These are phyloP conservation scores for Canna indica DNA, from an alignment of 176 grass and related monocot genomes.

Conservation along the genomic window DNA sequence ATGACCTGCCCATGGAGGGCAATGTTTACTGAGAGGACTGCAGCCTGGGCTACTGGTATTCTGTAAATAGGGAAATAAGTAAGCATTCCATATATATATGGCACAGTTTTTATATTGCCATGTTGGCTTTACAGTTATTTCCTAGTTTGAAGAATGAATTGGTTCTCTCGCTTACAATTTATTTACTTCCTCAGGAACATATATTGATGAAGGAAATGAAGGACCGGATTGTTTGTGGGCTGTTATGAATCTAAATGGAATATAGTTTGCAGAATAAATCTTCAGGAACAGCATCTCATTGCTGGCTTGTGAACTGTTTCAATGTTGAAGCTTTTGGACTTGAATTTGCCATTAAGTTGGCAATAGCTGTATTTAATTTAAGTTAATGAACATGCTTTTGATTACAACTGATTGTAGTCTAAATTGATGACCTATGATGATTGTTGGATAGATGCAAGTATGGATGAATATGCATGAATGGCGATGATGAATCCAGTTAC, in stretches of 20 bases:
- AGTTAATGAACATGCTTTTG: not conserved
- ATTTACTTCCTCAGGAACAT: not conserved
- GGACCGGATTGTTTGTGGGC: not conserved
- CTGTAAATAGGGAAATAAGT: conserved; percentile 8
- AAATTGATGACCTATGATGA: too few species aligned
- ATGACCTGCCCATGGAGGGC: conserved; percentile 31
- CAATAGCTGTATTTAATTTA: too few species aligned
- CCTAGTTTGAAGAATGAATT: not conserved
- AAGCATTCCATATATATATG: not conserved
- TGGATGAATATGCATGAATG: too few species aligned
- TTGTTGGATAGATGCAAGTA: too few species aligned
- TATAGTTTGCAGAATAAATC: not conserved
- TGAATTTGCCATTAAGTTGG: not conserved
- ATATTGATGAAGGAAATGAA: not conserved
- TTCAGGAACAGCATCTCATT: not conserved
- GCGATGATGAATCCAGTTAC: too few species aligned
- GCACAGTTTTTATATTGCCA: not conserved
- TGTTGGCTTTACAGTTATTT: not conserved
- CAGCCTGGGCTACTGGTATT: not conserved
- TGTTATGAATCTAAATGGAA: not conserved
- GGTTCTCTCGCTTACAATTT: not conserved
- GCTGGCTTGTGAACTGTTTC: not conserved
- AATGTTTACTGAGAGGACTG: conserved; percentile 21
- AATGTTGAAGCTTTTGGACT: not conserved
- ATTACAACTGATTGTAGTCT: too few species aligned